These are phyloP conservation scores for Xylaria curta DNA, from an alignment of 495 filamentous ascomycete species.

Conservation along the genomic window DNA sequence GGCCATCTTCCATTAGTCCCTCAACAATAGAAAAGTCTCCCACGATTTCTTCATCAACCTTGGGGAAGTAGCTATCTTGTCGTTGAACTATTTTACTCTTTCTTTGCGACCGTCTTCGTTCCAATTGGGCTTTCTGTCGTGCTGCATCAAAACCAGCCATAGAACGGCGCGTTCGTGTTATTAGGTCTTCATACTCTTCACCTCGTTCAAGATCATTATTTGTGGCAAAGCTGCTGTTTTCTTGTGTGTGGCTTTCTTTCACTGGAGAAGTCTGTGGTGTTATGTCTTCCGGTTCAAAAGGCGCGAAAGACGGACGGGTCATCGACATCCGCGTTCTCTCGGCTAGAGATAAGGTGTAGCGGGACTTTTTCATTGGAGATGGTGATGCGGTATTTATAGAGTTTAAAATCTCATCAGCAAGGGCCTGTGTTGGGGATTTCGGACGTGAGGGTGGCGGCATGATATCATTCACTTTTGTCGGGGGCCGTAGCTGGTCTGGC, in stretches of 20 bases:
- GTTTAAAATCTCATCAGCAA: slow-evolving; percentile 62
- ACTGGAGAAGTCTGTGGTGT: slow-evolving; percentile 36
- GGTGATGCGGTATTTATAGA: slow-evolving; percentile 59
- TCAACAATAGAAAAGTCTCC: slow-evolving; percentile 38
- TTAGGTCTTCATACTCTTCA: slow-evolving; percentile 56
- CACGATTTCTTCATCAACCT: slow-evolving; percentile 45
- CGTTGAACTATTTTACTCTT: slow-evolving; percentile 46
- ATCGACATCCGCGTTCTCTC: slow-evolving; percentile 61
- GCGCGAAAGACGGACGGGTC: slow-evolving; percentile 44
- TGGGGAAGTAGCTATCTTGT: slow-evolving; percentile 49
- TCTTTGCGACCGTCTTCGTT: slow-evolving; percentile 60
- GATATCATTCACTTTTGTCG: slow-evolving; percentile 16
- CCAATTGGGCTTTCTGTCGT: slow-evolving; percentile 59
- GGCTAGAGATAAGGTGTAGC: slow-evolving; percentile 59
- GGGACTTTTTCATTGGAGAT: slow-evolving; percentile 58
- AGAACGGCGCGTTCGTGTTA: slow-evolving; percentile 80
- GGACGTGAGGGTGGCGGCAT: slow-evolving; percentile 46
- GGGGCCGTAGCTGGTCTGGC: slow-evolving; percentile 39
- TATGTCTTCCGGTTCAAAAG: slow-evolving; percentile 44
- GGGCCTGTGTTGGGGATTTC: slow-evolving; percentile 53
- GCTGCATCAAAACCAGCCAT: slow-evolving; percentile 70
- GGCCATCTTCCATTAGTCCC: slow-evolving; percentile 45
- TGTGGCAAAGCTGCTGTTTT: slow-evolving; percentile 13
- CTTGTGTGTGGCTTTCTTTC: slow-evolving; percentile 24
- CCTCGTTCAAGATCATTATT: slow-evolving; percentile 35